Evolutionary conservation across 2,329 filamentous ascomycete genomes (phyloP).

Genomic region (Aureobasidium sp.): DNA sequence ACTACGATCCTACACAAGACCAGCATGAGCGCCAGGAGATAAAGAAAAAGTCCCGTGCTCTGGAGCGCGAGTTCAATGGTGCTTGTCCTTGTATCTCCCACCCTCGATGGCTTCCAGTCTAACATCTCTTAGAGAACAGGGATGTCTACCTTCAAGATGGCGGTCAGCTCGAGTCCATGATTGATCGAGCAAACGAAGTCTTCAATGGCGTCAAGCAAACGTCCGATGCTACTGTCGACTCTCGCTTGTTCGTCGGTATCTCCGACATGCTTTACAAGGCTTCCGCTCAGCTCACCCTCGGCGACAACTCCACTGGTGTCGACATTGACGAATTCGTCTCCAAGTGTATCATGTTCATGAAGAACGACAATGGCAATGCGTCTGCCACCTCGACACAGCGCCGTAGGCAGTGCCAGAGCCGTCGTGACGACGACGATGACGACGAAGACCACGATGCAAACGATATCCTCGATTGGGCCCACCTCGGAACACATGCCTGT

Average conservation of each 20-base stretch:
- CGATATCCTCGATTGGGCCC: constrained; percentile 76
- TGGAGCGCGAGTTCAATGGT: constrained; percentile 55
- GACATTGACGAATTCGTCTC: constrained; percentile 88
- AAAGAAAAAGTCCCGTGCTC: constrained; percentile 59
- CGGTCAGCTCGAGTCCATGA: constrained; percentile 45
- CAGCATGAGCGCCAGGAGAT: constrained; percentile 62
- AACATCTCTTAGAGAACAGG: constrained; percentile 49
- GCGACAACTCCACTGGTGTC: constrained; percentile 63
- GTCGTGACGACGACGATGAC: constrained; percentile 47
- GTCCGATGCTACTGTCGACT: constrained; percentile 81
- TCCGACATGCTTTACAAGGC: constrained; percentile 75
- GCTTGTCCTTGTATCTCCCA: constrained; percentile 15
- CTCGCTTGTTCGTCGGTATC: constrained; percentile 70
- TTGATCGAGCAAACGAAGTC: constrained; percentile 44
- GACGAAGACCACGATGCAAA: constrained; percentile 50
- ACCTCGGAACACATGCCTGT: constrained; percentile 69
- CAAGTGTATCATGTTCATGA: constrained; percentile 85
- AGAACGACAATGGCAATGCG: constrained; percentile 30
- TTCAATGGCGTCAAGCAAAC: constrained; percentile 67
- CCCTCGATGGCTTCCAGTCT: neutral
- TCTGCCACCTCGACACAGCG: constrained; percentile 32
- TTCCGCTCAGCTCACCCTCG: constrained; percentile 63
- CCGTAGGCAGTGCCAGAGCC: constrained; percentile 11
- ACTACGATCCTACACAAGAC: constrained; percentile 77
- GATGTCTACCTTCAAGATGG: constrained; percentile 63